Evolutionary conservation across 768 basidiomycete genomes (phyloP), one percentile per base, ranked within the genome.

Genomic region (Ephemerocybe angulata): DNA sequence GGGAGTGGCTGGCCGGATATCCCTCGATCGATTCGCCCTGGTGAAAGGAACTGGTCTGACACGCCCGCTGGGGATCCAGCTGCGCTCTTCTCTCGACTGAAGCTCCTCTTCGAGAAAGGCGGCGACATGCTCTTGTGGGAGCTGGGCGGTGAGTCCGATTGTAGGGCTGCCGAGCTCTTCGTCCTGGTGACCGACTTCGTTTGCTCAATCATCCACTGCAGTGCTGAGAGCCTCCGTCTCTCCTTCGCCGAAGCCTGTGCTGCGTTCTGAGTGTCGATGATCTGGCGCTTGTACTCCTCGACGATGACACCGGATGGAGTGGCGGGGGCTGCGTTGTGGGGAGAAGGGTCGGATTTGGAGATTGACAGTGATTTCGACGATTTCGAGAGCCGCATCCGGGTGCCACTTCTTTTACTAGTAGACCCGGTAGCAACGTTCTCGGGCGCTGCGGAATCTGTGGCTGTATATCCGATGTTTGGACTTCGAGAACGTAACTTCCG

Each of bases 191-290:
- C 37, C 31, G 33, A 35, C 21, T 50, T 50, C n/a, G 49, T 38
- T 28, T 50, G 49, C 38, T 55, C 54, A 12, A 50, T 55, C 54
- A 55, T 37, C 54, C 54, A 55, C 48, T 50, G 12, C 11, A 55
- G 38, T 1, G 54, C 54, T 15, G 47, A 41, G 5, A 48, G 35
- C 40, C 54, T 55, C 38, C 48, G 12, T 21, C 40, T 49, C n/a
- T 38, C 54, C 54, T 55, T 55, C 47, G 17, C 19, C n/a, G 25
- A 25, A 17, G 7, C 29, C n/a, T 28, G 28, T 7, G 51, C 27
- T 21, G 35, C 37, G 12, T 52, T 31, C 19, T 29, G 27, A 12
- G 43, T 41, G n/a, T 46, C 15, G 44, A 19, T 21, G 43, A 25
- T 35, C 31, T 48, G 46, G 21, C 28, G 15, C n/a, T 44, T 37